Conservation (phyloP, 202 grass and related monocot genomes). For the Hordeum pubiflorum region DNA sequence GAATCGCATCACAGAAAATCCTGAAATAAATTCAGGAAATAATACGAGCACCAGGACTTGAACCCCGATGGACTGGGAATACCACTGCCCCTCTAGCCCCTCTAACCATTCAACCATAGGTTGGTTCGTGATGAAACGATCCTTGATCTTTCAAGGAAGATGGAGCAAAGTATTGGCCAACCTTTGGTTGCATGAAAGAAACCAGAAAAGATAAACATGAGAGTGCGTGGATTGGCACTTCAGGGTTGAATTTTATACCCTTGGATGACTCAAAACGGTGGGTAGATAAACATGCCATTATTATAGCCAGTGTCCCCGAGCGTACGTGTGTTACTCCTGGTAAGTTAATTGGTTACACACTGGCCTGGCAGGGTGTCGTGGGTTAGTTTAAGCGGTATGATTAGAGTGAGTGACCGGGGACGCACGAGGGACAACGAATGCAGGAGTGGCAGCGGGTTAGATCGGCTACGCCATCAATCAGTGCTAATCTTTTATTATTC, state of each 20-base stretch:
- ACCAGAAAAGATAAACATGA: neutral
- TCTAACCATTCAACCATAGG: too few relatives aligned
- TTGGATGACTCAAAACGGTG: neutral
- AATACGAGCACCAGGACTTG: too few relatives aligned
- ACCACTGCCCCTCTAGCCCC: too few relatives aligned
- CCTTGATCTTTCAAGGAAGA: neutral
- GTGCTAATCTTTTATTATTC: neutral
- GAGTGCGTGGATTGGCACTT: neutral
- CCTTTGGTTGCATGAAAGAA: neutral
- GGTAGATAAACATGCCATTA: neutral
- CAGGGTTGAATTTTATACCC: neutral
- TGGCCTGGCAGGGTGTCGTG: neutral
- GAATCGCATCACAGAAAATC: too few relatives aligned
- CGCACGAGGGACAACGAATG: slow-evolving; percentile 34
- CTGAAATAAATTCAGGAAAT: too few relatives aligned
- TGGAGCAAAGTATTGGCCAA: too few relatives aligned
- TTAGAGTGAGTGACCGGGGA: neutral
- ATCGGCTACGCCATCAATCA: neutral
- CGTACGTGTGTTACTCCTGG: neutral
- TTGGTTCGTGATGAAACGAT: too few relatives aligned
- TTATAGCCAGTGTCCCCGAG: neutral
- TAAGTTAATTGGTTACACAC: neutral
- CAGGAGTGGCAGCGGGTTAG: slow-evolving; percentile 2
- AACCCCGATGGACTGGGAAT: too few relatives aligned
- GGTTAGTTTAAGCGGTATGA: neutral